phyloP scores from a whole-genome alignment of 352 stramenopile species.

The Globisporangium takayamanum region DNA sequence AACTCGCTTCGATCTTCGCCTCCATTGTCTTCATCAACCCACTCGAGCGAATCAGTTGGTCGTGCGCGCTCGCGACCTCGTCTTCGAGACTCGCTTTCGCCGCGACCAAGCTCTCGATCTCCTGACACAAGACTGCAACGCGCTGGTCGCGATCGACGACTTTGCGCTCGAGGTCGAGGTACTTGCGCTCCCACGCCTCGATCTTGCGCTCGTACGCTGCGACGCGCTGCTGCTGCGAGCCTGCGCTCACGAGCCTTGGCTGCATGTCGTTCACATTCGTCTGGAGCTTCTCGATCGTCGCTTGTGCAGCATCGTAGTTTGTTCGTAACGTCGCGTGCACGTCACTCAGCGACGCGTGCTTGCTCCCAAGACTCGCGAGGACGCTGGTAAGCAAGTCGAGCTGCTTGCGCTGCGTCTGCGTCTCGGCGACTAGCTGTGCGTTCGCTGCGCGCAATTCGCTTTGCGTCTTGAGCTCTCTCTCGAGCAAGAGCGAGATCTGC shows the following conservation, averaged over 20 bases:
- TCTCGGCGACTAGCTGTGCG: conserved; percentile 17
- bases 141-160: conserved; percentile 14
- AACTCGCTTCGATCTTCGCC: conserved; percentile 30
- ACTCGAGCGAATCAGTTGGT: conserved; percentile 42
- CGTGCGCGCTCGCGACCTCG: conserved; percentile 31
- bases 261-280: conserved; percentile 23
- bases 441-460: conserved; percentile 26
- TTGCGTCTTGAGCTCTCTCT: conserved; percentile 39
- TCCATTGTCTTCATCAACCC: conserved; percentile 40
- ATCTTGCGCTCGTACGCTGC: conserved; percentile 39
- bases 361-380: conserved; percentile 28
- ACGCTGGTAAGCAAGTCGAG: conserved; percentile 32
- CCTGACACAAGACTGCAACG: conserved; percentile 19
- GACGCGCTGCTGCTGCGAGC: conserved; percentile 19
- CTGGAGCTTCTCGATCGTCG: conserved; percentile 28
- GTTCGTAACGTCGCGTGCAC: conserved; percentile 21
- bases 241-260: conserved; percentile 16
- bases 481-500: conserved; percentile 44
- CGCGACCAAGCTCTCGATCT: conserved; percentile 15
- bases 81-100: conserved; percentile 27
- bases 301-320: conserved; percentile 26
- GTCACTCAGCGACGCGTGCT: conserved; percentile 26
- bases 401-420: conserved; percentile 27
- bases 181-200: conserved; percentile 28
- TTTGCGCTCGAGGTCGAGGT: conserved; percentile 22